These are phyloP conservation scores for Pyrenophora seminiperda DNA, from an alignment of 2,329 filamentous ascomycete genomes.

Conservation along the genomic window DNA sequence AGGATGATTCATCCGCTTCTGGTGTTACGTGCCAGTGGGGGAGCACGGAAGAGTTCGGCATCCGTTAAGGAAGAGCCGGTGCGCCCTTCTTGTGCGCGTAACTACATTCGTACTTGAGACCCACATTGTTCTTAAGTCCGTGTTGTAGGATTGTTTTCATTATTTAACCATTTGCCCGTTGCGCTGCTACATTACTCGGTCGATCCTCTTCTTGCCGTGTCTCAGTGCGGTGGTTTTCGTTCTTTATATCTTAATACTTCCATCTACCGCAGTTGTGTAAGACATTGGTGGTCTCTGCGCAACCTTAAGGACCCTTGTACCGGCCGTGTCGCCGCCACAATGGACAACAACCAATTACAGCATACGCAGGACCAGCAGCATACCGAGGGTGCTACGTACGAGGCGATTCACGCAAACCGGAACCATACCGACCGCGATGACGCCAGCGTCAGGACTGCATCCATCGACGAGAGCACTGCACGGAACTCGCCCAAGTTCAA, in stretches of 20 bases:
- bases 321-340: conserved; percentile 15
- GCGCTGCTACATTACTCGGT: not conserved
- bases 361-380: conserved; percentile 28
- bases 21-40: too few species aligned
- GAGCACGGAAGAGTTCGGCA: conserved; percentile 12
- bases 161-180: conserved; percentile 17
- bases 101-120: conserved; percentile 10
- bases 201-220: conserved; percentile 1
- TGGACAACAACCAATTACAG: conserved; percentile 34
- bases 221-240: conserved; percentile 11
- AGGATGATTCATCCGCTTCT: conserved; percentile 4
- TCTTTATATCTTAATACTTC: conserved; percentile 20
- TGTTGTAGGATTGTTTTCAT: conserved; percentile 8
- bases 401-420: conserved; percentile 35
- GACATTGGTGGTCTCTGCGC: conserved; percentile 6
- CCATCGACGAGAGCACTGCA: conserved; percentile 27
- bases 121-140: conserved; percentile 23
- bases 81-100: too few species aligned
- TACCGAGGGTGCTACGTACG: conserved; percentile 32
- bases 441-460: conserved; percentile 28
- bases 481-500: conserved; percentile 29
- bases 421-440: conserved; percentile 21
- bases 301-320: conserved; percentile 25
- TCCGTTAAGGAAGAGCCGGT: too few species aligned
- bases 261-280: conserved; percentile 11